phyloP scores from a whole-genome alignment of 2,329 filamentous ascomycete species.

The Colletotrichum magnum region DNA sequence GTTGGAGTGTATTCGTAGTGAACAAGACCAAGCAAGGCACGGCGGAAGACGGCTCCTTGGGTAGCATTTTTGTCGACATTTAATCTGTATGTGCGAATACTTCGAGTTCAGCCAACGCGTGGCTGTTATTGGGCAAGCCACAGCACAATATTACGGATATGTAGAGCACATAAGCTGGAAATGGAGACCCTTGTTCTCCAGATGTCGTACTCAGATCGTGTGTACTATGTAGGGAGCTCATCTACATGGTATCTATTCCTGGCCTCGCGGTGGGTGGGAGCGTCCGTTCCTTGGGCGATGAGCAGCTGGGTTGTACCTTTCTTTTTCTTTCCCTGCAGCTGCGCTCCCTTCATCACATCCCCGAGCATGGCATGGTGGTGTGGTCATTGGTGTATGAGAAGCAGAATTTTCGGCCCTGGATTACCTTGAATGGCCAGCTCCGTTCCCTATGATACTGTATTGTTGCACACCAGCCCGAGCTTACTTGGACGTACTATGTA shows the following conservation, averaged over 20 bases:
- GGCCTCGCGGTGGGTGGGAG: background rate
- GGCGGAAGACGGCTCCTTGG: too few species aligned
- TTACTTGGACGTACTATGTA: background rate
- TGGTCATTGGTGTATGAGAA: background rate
- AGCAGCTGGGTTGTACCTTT: conserved; percentile 21
- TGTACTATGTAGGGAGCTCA: background rate
- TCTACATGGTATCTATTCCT: background rate
- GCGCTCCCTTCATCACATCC: conserved; percentile 4
- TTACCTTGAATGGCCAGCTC: conserved; percentile 2
- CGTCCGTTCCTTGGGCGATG: background rate
- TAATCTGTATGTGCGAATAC: too few species aligned
- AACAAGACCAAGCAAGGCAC: too few species aligned
- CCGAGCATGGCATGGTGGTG: background rate
- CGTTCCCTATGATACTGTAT: background rate
- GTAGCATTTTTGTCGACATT: too few species aligned
- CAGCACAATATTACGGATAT: too few species aligned
- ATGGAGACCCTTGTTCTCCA: conserved; percentile 1
- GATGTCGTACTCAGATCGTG: conserved; percentile 12
- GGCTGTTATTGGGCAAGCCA: too few species aligned
- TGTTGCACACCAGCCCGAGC: background rate
- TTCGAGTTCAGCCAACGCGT: too few species aligned
- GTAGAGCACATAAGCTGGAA: background rate
- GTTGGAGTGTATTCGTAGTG: too few species aligned
- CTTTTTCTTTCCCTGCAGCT: conserved; percentile 17
- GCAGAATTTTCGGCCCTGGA: conserved; percentile 7